Conservation (phyloP, 2,329 filamentous ascomycete genomes). For the Ascochyta clinopodiicola region DNA sequence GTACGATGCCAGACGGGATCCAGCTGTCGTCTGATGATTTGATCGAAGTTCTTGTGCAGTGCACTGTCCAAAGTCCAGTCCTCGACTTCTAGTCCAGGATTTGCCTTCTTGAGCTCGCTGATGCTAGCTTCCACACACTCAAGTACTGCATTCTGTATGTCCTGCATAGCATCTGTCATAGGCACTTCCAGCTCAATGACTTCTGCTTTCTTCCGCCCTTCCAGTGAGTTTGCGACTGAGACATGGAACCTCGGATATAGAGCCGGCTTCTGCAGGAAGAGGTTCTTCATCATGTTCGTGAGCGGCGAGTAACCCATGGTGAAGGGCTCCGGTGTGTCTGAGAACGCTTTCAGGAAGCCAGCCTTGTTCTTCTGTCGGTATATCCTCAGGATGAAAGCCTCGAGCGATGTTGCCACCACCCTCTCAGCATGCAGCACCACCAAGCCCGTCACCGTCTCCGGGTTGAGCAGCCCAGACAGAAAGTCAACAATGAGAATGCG, state of each 20-base stretch:
- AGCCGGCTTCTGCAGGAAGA: conserved; percentile 87
- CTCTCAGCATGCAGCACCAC: conserved; percentile 88
- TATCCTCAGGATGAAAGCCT: conserved; percentile 93
- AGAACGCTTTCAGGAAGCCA: conserved; percentile 95
- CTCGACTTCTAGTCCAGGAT: conserved; percentile 89
- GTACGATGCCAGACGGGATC: conserved; percentile 98
- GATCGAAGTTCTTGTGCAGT: conserved; percentile 88
- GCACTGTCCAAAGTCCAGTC: conserved; percentile 97
- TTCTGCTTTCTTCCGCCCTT: conserved; percentile 91
- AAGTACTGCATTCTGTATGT: conserved; percentile 92
- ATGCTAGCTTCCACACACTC: conserved; percentile 97
- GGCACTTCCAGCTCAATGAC: conserved; percentile 96
- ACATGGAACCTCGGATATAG: conserved; percentile 95
- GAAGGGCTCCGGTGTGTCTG: conserved; percentile 91
- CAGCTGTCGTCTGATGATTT: conserved; percentile 84
- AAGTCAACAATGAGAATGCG: conserved; percentile 94
- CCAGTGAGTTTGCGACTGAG: conserved; percentile 84
- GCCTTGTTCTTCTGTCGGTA: conserved; percentile 93
- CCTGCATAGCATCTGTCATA: conserved; percentile 92
- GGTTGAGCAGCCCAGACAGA: conserved; percentile 79
- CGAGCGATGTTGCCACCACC: conserved; percentile 82
- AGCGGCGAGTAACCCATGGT: conserved; percentile 86
- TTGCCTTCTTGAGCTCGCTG: conserved; percentile 88
- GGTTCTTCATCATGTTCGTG: conserved; percentile 86
- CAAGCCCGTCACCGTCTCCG: conserved; percentile 85